A percentile compares a stretch with the other conserved stretches of the same genome.
Conservation (phyloP, 192 early-diverging fungal species). For the Coemansia interrupta region DNA sequence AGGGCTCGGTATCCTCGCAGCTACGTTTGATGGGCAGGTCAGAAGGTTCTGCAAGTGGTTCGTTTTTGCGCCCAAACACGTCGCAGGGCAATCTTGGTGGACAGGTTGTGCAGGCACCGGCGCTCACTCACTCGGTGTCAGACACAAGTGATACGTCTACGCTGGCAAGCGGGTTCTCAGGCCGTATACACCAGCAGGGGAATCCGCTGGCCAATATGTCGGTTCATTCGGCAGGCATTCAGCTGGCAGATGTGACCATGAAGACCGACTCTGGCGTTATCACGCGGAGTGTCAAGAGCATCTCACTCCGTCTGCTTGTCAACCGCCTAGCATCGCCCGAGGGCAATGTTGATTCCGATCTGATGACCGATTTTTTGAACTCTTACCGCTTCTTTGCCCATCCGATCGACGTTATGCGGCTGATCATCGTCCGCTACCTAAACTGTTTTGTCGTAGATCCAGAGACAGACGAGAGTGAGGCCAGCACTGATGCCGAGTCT, state of each 20-base stretch:
- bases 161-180: background rate
- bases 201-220: slow-evolving; percentile 13
- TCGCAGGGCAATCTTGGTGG: slow-evolving; percentile 27
- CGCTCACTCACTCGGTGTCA: slow-evolving; percentile 19
- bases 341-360: slow-evolving; percentile 58
- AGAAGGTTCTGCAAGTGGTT: slow-evolving; percentile 10
- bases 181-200: slow-evolving; percentile 2
- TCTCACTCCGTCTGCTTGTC: slow-evolving; percentile 50
- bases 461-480: slow-evolving; percentile 2
- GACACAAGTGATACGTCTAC: slow-evolving; percentile 26
- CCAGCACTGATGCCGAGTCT: slow-evolving; percentile 12
- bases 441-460: slow-evolving; percentile 44
- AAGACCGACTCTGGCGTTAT: slow-evolving; percentile 44
- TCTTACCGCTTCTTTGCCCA: slow-evolving; percentile 68
- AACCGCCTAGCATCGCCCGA: slow-evolving; percentile 53
- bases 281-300: slow-evolving; percentile 47
- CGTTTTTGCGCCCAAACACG: slow-evolving; percentile 10
- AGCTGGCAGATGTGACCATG: slow-evolving; percentile 49
- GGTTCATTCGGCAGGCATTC: slow-evolving; percentile 19
- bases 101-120: slow-evolving; percentile 5
- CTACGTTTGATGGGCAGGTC: slow-evolving; percentile 41
- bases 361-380: slow-evolving; percentile 61
- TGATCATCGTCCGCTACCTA: slow-evolving; percentile 62
- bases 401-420: slow-evolving; percentile 60
- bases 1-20: slow-evolving; percentile 50